Percentiles rank a stretch among this genome's conserved stretches.
Evolutionary conservation across 1,284 basidiomycete genomes (phyloP).

Genomic region (Thecaphora frezii): DNA sequence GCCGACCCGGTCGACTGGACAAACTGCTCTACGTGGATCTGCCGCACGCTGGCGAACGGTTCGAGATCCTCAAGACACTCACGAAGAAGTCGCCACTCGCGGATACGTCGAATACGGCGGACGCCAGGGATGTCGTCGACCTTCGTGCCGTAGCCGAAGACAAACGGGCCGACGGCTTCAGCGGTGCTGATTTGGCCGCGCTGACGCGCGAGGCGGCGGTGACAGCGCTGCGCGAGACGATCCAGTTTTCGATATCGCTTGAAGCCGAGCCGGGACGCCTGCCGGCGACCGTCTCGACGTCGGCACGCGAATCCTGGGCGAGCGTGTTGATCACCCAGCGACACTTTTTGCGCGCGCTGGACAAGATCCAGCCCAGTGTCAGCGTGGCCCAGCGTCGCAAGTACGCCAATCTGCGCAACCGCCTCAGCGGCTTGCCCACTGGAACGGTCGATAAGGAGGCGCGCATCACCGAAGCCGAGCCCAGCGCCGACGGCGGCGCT

Average conservation of each 20-base stretch:
- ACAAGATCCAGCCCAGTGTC: slow-evolving; percentile 85
- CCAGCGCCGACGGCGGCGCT: too few species aligned
- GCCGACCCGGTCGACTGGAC: slow-evolving; percentile 90
- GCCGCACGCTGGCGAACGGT: slow-evolving; percentile 74
- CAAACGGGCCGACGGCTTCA: slow-evolving; percentile 46
- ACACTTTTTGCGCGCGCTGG: slow-evolving; percentile 76
- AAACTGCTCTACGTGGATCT: slow-evolving; percentile 95
- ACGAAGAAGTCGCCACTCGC: slow-evolving; percentile 74
- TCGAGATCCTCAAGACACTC: slow-evolving; percentile 70
- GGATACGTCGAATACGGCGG: slow-evolving; percentile 58
- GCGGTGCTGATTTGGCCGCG: slow-evolving; percentile 55
- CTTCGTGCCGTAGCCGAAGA: slow-evolving; percentile 41
- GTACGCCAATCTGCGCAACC: slow-evolving; percentile 62
- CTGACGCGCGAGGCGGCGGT: slow-evolving; percentile 73
- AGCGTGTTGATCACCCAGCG: slow-evolving; percentile 59
- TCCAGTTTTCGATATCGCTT: slow-evolving; percentile 27
- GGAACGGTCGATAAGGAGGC: neutral
- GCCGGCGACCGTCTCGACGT: slow-evolving; percentile 4
- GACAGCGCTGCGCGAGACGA: slow-evolving; percentile 69
- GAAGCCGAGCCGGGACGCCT: neutral
- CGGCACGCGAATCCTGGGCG: slow-evolving; percentile 4
- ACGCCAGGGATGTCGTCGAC: slow-evolving; percentile 64
- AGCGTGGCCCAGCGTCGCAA: slow-evolving; percentile 75
- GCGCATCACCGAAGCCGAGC: too few species aligned
- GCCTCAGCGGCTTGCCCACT: neutral